phyloP scores from a whole-genome alignment of 1,139 yeast genomes.

The Candida sp. region DNA sequence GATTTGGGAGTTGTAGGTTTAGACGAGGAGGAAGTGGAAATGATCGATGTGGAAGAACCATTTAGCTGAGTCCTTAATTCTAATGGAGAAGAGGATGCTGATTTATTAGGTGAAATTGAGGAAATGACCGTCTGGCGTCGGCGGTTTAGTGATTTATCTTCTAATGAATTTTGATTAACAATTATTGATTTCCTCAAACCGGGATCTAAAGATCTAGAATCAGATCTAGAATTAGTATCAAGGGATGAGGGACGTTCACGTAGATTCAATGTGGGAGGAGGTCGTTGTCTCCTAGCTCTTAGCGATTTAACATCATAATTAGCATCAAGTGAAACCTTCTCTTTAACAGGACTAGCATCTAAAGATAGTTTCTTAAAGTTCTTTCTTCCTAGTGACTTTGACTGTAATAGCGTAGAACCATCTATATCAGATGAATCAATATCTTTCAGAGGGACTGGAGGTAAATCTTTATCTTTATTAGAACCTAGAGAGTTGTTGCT shows the following conservation, averaged over 20 bases:
- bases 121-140: slow-evolving; percentile 44
- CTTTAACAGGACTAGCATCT: slow-evolving; percentile 14
- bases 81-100: slow-evolving; percentile 20
- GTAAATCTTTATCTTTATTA: slow-evolving; percentile 33
- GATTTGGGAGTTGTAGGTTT: slow-evolving; percentile 14
- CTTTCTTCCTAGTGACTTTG: slow-evolving; percentile 66
- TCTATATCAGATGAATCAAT: slow-evolving; percentile 5
- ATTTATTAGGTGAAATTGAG: slow-evolving; percentile 43
- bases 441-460: slow-evolving; percentile 31
- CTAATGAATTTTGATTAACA: background rate
- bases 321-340: background rate
- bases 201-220: background rate
- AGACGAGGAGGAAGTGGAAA: slow-evolving; percentile 1
- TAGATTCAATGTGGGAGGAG: background rate
- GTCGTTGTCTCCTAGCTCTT: slow-evolving; percentile 1
- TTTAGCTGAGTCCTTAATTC: slow-evolving; percentile 6
- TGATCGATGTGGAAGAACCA: slow-evolving; percentile 6
- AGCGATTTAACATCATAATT: background rate
- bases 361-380: slow-evolving; percentile 72
- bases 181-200: background rate
- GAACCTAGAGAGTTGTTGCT: slow-evolving; percentile 25
- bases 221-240: background rate
- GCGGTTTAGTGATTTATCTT: slow-evolving; percentile 2
- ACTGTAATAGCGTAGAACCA: slow-evolving; percentile 28
- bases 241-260: background rate